Percentiles rank a stretch among this genome's conserved stretches.
Conservation (phyloP, 2,329 filamentous ascomycete species). For the Amauroascus verrucosus region DNA sequence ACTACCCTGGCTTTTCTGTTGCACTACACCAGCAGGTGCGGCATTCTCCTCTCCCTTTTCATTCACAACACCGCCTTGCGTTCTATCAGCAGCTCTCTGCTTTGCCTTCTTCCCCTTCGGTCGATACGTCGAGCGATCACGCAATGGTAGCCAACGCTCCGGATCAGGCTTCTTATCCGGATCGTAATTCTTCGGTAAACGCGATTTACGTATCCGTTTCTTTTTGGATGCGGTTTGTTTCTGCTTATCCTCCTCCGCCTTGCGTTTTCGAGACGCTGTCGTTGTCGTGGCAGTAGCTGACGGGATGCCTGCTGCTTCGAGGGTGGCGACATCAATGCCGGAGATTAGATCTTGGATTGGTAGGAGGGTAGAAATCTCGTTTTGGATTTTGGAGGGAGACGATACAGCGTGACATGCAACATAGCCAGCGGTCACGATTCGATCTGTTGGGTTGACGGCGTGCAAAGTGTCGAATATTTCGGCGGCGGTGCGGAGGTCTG, state of each 20-base stretch:
- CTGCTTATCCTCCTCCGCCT: slow-evolving; percentile 23
- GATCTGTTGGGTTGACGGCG: slow-evolving; percentile 53
- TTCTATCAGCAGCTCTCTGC: slow-evolving; percentile 65
- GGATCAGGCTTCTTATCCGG: slow-evolving; percentile 72
- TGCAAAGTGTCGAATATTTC: slow-evolving; percentile 70
- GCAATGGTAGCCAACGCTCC: slow-evolving; percentile 85
- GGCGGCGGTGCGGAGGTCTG: slow-evolving; percentile 60
- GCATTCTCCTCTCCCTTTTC: slow-evolving; percentile 55
- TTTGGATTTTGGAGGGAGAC: slow-evolving; percentile 29
- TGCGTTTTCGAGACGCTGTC: slow-evolving; percentile 30
- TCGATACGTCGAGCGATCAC: slow-evolving; percentile 77
- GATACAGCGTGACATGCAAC: slow-evolving; percentile 65
- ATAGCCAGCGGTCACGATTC: slow-evolving; percentile 66
- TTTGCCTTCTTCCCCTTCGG: slow-evolving; percentile 90
- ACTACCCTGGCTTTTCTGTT: slow-evolving; percentile 24
- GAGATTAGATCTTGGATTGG: slow-evolving; percentile 34
- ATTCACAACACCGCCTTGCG: slow-evolving; percentile 72
- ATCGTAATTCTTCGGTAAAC: slow-evolving; percentile 46
- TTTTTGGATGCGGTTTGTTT: slow-evolving; percentile 25
- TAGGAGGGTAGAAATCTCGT: slow-evolving; percentile 31
- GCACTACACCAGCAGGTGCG: slow-evolving; percentile 24
- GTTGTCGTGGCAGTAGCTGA: slow-evolving; percentile 23
- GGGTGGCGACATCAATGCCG: slow-evolving; percentile 35
- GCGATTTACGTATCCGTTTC: slow-evolving; percentile 38
- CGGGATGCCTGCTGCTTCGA: slow-evolving; percentile 37